Base-by-base conservation (phyloP, 2,329 filamentous ascomycete species). In the Ophiostoma sp. region DNA sequence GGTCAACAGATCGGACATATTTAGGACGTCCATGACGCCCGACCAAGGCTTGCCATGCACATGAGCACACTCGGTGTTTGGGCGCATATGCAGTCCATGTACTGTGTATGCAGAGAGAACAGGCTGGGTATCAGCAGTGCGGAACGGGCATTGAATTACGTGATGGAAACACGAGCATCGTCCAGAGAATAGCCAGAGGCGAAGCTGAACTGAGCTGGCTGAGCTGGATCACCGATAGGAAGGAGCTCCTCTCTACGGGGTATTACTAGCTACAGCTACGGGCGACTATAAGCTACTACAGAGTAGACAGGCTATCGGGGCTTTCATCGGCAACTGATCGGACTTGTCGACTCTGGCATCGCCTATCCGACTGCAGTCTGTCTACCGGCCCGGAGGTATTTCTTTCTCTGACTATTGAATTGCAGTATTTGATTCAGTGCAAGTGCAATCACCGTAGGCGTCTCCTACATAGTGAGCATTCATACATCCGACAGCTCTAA, bases 241-340 rank as follows among this genome's bases (percentile, higher is more conserved):
- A 48, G 20, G n/a, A 54, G 57, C 27, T 62, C 27, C 27, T 62
- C 27, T 27, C 57, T 17, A n/a, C n/a, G n/a, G n/a, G 6, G 44
- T 11, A 54, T n/a, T 3, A 8, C 17, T 10, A 11, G n/a, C 54
- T 33, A 60, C n/a, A 3, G 6, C 2, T 13, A 54, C 20, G 23
- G 5, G 23, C 11, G 4, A 33, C 15, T 39, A 39, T 11, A 39
- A 11, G 39, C 39, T 41, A 15, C 8, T 41, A 41, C 39, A n/a
- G n/a, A n/a, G n/a, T n/a, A n/a, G n/a, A n/a, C n/a, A 41, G 39
- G 39, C 39, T 23, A 57, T n/a, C 52, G 23, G 52, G 17, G 5
- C 23, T 35, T 62, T 33, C 57, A 33, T 33, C 57, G 57, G 57
- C 57, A 62, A 62, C 57, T 62, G 57, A 62, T 62, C 57, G 57